These are phyloP conservation scores for Phragmites australis DNA, from an alignment of 176 grass and related monocot genomes.

Conservation along the genomic window DNA sequence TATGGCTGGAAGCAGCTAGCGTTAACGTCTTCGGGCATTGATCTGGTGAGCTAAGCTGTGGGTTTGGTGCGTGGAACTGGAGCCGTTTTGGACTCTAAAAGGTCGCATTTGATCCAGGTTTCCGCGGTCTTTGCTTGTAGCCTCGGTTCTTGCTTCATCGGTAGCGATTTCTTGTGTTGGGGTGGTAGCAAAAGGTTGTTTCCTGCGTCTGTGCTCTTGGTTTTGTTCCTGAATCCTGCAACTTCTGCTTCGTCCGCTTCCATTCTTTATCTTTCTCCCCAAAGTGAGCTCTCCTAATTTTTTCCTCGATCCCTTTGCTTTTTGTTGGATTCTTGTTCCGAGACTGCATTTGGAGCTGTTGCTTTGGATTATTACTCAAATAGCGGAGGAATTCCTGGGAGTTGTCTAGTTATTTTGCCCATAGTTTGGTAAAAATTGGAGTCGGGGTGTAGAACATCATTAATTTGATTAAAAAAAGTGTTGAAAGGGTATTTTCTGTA, in stretches of 20 bases:
- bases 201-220: conserved; percentile 1
- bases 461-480: no score
- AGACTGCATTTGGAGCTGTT: conserved; percentile 11
- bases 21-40: conserved; percentile 48
- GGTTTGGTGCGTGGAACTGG: conserved; percentile 12
- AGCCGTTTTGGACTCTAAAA: not conserved
- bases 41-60: conserved; percentile 29
- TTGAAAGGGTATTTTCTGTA: no score
- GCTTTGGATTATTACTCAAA: not conserved
- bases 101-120: conserved; percentile 10
- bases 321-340: not conserved
- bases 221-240: not conserved
- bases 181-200: not conserved
- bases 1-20: not conserved
- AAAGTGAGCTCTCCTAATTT: not conserved
- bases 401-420: not conserved
- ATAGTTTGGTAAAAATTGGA: conserved; percentile 4
- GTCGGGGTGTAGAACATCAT: not conserved
- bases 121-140: not conserved
- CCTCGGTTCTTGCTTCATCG: not conserved
- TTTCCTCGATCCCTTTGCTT: not conserved
- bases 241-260: not conserved
- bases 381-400: not conserved
- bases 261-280: not conserved
- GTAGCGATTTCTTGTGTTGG: not conserved